A percentile compares a stretch with the other conserved stretches of the same genome.
phyloP scores from a whole-genome alignment of 768 basidiomycete species.

The Trametes cingulata region DNA sequence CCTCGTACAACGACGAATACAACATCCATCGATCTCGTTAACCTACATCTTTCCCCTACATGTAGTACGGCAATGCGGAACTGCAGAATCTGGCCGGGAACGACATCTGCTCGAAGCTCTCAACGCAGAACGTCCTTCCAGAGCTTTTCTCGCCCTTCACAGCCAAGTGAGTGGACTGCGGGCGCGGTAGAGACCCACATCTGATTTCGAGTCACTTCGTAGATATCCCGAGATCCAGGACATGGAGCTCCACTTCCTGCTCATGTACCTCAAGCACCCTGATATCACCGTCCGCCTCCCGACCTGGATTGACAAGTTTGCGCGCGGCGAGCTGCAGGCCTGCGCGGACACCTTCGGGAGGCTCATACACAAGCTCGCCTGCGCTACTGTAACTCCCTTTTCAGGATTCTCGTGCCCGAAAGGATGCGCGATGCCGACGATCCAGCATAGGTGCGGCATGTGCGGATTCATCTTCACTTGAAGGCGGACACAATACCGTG shows the following conservation, averaged over 20 bases:
- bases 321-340: conserved; percentile 5
- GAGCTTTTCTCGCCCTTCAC: conserved; percentile 29
- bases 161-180: not conserved
- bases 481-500: too few relatives aligned
- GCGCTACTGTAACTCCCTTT: not conserved
- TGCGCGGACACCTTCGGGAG: not conserved
- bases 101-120: conserved; percentile 23
- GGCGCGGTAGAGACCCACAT: not conserved
- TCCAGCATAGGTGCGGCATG: too few relatives aligned
- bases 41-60: too few relatives aligned
- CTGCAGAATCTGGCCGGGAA: conserved; percentile 19
- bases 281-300: conserved; percentile 7
- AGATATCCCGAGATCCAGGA: conserved; percentile 14
- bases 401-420: not conserved
- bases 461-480: too few relatives aligned
- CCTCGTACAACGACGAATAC: not conserved
- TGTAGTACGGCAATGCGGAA: conserved; percentile 14
- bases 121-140: conserved; percentile 19
- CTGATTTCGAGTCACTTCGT: too few relatives aligned
- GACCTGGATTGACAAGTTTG: conserved; percentile 5
- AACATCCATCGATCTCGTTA: too few relatives aligned
- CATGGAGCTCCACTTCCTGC: conserved; percentile 12
- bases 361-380: not conserved
- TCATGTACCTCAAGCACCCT: not conserved
- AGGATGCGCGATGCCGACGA: too few relatives aligned